These are phyloP conservation scores for Paramecium sonneborni DNA, from an alignment of 73 alveolate species.

Conservation along the genomic window DNA sequence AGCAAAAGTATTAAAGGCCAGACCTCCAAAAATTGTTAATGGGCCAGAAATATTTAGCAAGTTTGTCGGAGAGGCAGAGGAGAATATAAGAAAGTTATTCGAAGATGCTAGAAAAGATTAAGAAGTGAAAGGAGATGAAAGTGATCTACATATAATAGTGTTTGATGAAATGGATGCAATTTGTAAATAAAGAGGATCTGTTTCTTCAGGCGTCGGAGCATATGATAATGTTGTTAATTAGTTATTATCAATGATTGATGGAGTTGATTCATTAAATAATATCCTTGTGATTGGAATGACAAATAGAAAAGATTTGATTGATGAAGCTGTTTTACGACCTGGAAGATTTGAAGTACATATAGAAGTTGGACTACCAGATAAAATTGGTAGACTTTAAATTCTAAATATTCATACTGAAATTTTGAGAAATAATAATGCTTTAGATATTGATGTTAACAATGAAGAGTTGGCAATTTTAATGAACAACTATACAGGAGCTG, in stretches of 20 bases:
- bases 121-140: constrained; percentile 57
- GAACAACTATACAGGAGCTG: constrained; percentile 98
- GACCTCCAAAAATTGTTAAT: constrained; percentile 83
- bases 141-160: constrained; percentile 81
- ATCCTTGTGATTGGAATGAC: constrained; percentile 99
- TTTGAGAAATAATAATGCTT: constrained; percentile 89
- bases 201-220: constrained; percentile 96
- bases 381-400: constrained; percentile 96
- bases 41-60: constrained; percentile 88
- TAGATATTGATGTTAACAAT: constrained; percentile 85
- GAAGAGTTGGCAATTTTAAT: constrained; percentile 83
- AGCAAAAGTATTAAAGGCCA: constrained; percentile 79
- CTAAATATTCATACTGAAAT: constrained; percentile 98
- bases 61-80: constrained; percentile 85
- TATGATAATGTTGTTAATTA: constrained; percentile 99
- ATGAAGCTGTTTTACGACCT: constrained; percentile 99
- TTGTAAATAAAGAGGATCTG: constrained; percentile 99
- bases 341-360: constrained; percentile 99
- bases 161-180: constrained; percentile 99
- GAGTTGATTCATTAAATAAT: constrained; percentile 98
- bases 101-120: constrained; percentile 84
- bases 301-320: constrained; percentile 98
- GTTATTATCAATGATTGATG: constrained; percentile 99
- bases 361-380: constrained; percentile 99
- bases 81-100: constrained; percentile 69